Conservation (phyloP, 495 filamentous ascomycete species). For the Aspergillus sclerotiicarbonarius region DNA sequence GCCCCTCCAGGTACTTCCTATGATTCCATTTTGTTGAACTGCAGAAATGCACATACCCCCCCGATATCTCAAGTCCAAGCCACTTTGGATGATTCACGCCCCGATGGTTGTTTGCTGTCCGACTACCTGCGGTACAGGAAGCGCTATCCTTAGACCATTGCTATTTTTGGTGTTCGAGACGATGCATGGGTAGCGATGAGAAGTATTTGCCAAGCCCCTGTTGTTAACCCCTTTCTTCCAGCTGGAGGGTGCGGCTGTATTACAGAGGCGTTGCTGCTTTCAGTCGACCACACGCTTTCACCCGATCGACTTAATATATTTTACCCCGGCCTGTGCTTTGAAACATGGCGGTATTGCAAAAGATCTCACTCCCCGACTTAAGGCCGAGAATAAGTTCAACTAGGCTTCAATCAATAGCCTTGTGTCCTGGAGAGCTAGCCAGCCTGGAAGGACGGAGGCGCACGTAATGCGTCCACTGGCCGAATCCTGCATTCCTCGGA, state of each 20-base stretch:
- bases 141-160: neutral
- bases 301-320: neutral
- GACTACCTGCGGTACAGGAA: neutral
- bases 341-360: neutral
- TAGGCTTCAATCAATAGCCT: neutral
- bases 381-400: neutral
- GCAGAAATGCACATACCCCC: neutral
- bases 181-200: slow-evolving; percentile 6
- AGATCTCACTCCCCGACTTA: neutral
- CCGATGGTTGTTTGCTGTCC: neutral
- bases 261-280: neutral
- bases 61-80: neutral
- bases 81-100: neutral
- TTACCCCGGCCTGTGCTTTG: neutral
- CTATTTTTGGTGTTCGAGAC: neutral
- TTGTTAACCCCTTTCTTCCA: neutral
- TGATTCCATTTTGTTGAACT: neutral
- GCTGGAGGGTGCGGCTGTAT: slow-evolving; percentile 1
- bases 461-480: neutral
- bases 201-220: neutral
- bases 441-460: neutral
- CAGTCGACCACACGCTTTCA: neutral
- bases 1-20: neutral
- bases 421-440: neutral
- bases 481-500: neutral